Conservation (phyloP, 2,329 filamentous ascomycete genomes). For the Colletotrichum sp. region DNA sequence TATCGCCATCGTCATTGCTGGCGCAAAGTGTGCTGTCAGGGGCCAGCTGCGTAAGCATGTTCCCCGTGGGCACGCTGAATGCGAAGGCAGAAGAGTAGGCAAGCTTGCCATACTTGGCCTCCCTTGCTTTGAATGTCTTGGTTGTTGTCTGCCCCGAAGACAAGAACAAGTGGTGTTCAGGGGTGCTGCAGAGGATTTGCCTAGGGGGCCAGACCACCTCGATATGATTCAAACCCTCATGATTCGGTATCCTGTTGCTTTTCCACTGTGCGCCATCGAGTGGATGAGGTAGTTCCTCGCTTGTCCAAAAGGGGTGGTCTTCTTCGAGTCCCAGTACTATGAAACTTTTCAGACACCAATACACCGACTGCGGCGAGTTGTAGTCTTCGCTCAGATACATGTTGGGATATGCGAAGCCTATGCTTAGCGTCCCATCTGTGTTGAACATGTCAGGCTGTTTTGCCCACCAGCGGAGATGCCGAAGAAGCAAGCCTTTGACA, state of each 20-base stretch:
- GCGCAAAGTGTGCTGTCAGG: conserved; percentile 21
- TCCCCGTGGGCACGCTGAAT: conserved; percentile 36
- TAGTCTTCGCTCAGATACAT: conserved; percentile 56
- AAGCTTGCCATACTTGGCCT: conserved; percentile 45
- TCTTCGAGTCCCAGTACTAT: conserved; percentile 36
- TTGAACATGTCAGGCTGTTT: conserved; percentile 42
- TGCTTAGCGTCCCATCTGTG: conserved; percentile 46
- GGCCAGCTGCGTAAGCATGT: conserved; percentile 29
- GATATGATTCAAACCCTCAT: background rate
- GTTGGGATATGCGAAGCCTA: conserved; percentile 38
- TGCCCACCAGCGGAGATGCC: conserved; percentile 49
- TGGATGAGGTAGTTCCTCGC: conserved; percentile 40
- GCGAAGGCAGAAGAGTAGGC: conserved; percentile 43
- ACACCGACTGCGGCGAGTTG: conserved; percentile 54
- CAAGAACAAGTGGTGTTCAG: conserved; percentile 40
- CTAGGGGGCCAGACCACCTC: conserved; percentile 29
- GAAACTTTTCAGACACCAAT: conserved; percentile 53
- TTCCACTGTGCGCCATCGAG: background rate
- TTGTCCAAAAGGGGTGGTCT: conserved; percentile 44
- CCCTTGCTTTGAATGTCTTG: conserved; percentile 34
- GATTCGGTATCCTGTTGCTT: background rate
- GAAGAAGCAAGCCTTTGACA: conserved; percentile 46
- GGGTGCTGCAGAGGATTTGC: conserved; percentile 44
- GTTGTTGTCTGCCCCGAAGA: conserved; percentile 38
- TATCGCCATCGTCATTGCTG: conserved; percentile 20